These are phyloP conservation scores for Suillus subalutaceus DNA, from an alignment of 768 basidiomycete species.

Conservation along the genomic window DNA sequence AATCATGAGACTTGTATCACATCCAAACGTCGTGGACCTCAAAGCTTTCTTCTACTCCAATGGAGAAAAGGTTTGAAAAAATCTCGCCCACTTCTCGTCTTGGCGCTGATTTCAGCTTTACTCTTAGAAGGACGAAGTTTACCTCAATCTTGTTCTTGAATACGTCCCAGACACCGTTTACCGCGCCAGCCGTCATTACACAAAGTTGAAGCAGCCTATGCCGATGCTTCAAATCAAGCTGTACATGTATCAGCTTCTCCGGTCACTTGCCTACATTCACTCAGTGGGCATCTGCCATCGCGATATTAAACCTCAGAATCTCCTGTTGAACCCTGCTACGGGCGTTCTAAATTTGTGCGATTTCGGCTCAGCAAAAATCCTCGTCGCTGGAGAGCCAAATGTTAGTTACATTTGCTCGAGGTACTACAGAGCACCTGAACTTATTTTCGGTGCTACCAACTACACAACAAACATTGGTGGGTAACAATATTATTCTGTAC, in stretches of 20 bases:
- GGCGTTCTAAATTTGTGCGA: constrained; percentile 98
- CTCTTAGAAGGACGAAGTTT: constrained; percentile 96
- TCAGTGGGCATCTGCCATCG: constrained; percentile 99
- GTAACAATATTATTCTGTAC: constrained; percentile 31
- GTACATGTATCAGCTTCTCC: constrained; percentile 99
- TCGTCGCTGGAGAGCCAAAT: constrained; percentile 97
- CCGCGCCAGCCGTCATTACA: constrained; percentile 97
- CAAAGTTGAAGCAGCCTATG: constrained; percentile 99
- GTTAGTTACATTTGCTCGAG: constrained; percentile 99
- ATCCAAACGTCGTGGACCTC: constrained; percentile 98
- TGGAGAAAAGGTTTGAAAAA: constrained; percentile 86
- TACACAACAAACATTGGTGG: constrained; percentile 98
- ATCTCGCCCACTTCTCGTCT: constrained; percentile 11
- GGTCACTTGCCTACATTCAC: constrained; percentile 98
- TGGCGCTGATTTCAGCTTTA: constrained; percentile 14
- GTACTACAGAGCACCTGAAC: constrained; percentile 98
- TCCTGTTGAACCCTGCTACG: constrained; percentile 94
- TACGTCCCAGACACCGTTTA: constrained; percentile 99
- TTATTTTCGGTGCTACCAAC: constrained; percentile 99
- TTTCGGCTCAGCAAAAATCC: constrained; percentile 98
- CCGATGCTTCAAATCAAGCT: constrained; percentile 99
- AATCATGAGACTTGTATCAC: constrained; percentile 96
- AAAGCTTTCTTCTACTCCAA: constrained; percentile 99
- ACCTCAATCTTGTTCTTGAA: constrained; percentile 98
- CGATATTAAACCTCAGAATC: constrained; percentile 99